These are phyloP conservation scores for Alternaria sp. DNA, from an alignment of 2,329 filamentous ascomycete species.

Conservation along the genomic window DNA sequence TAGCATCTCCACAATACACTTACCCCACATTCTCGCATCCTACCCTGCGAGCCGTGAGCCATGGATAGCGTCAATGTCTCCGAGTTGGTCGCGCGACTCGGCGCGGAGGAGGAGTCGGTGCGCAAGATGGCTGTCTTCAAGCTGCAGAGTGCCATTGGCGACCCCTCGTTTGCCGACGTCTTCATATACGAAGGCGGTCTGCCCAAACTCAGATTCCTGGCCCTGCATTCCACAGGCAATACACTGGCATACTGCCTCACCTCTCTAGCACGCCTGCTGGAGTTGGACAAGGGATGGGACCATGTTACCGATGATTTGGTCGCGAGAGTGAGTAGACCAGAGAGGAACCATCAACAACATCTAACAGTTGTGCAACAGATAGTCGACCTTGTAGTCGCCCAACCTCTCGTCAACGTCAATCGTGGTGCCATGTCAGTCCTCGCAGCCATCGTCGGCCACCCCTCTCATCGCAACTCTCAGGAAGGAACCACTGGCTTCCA, in stretches of 20 bases:
- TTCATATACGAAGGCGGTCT: slow-evolving; percentile 93
- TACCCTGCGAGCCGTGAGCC: slow-evolving; percentile 16
- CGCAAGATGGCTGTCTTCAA: slow-evolving; percentile 99
- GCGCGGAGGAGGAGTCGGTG: slow-evolving; percentile 80
- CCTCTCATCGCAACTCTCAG: slow-evolving; percentile 65
- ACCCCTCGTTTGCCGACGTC: slow-evolving; percentile 94
- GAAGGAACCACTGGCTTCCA: slow-evolving; percentile 84
- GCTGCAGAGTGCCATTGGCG: slow-evolving; percentile 92
- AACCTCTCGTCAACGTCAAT: slow-evolving; percentile 96
- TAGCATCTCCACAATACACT: slow-evolving; percentile 11
- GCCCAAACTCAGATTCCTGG: slow-evolving; percentile 79
- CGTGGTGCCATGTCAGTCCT: slow-evolving; percentile 96
- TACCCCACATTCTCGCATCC: slow-evolving; percentile 24
- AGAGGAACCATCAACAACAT: slow-evolving; percentile 2
- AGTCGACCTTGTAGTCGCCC: slow-evolving; percentile 91
- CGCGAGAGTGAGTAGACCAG: slow-evolving; percentile 62
- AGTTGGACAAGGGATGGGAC: slow-evolving; percentile 99
- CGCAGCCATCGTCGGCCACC: slow-evolving; percentile 89
- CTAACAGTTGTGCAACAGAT: slow-evolving; percentile 60
- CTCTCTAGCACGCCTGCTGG: slow-evolving; percentile 84
- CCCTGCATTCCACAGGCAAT: slow-evolving; percentile 87
- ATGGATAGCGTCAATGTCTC: slow-evolving; percentile 67
- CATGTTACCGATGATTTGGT: slow-evolving; percentile 78
- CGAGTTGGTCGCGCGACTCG: slow-evolving; percentile 67
- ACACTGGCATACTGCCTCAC: slow-evolving; percentile 95